These are phyloP conservation scores for Achlya hypogyna DNA, from an alignment of 352 stramenopile genomes.

Conservation along the genomic window DNA sequence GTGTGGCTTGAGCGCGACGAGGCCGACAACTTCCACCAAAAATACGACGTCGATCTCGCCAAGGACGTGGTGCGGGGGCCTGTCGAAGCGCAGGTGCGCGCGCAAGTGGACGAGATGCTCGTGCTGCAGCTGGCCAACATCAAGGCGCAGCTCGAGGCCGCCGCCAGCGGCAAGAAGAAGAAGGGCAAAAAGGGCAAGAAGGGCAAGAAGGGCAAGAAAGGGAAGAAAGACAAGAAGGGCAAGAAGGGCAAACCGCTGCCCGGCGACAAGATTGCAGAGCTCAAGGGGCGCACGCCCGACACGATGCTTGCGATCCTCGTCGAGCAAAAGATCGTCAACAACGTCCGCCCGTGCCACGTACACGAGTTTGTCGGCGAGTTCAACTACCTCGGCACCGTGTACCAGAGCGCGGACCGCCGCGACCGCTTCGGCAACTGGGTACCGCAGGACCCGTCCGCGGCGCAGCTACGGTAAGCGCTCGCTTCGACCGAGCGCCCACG, in stretches of 20 bases:
- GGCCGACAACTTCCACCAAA: conserved; percentile 88
- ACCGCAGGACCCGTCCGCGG: conserved; percentile 83
- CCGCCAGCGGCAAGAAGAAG: conserved; percentile 77
- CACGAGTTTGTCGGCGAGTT: conserved; percentile 87
- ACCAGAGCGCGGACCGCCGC: conserved; percentile 50
- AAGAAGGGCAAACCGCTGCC: conserved; percentile 78
- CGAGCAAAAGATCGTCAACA: conserved; percentile 83
- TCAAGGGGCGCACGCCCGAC: conserved; percentile 82
- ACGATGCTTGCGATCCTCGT: conserved; percentile 87
- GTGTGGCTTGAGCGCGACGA: conserved; percentile 86
- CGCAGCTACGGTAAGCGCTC: conserved; percentile 75
- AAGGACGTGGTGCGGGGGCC: conserved; percentile 85
- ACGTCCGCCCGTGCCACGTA: conserved; percentile 33
- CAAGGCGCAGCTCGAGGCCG: conserved; percentile 79
- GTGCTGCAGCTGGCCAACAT: conserved; percentile 92
- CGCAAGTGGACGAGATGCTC: conserved; percentile 91
- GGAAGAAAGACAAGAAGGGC: conserved; percentile 38
- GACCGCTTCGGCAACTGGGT: conserved; percentile 80
- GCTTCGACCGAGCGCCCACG: no score
- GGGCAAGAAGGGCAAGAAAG: conserved; percentile 41
- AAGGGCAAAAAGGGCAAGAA: conserved; percentile 49
- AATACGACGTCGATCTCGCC: conserved; percentile 87
- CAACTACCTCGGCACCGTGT: conserved; percentile 82
- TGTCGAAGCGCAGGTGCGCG: conserved; percentile 77
- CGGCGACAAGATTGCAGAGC: conserved; percentile 85